Evolutionary conservation across 257 asterid species (phyloP).

Genomic region (Capsicum pubescens): DNA sequence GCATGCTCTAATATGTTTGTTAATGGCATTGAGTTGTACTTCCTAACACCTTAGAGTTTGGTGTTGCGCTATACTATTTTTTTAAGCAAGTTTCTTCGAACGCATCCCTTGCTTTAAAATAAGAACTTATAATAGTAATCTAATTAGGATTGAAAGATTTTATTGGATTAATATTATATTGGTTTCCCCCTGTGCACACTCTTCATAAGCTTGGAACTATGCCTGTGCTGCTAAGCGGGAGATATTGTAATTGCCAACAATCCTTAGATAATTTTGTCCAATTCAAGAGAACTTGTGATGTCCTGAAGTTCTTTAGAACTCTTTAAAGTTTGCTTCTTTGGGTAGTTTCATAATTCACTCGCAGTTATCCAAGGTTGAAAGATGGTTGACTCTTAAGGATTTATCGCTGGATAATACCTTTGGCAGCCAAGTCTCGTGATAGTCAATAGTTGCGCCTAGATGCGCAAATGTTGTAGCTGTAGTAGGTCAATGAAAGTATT

Average conservation of each 20-base stretch:
- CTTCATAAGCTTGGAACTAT: background rate
- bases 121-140: background rate
- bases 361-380: background rate
- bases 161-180: background rate
- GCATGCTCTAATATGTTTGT: background rate
- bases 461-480: slow-evolving; percentile 7
- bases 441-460: slow-evolving; percentile 14
- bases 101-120: background rate
- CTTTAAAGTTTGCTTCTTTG: background rate
- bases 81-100: background rate
- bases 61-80: too few relatives aligned
- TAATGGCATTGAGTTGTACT: background rate
- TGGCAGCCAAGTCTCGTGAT: slow-evolving; percentile 11
- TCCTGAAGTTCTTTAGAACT: background rate
- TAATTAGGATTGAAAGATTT: background rate
- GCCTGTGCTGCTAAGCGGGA: background rate
- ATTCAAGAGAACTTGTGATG: background rate
- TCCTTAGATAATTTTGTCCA: background rate
- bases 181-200: background rate
- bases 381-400: background rate
- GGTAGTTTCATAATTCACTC: background rate
- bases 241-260: background rate
- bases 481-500: background rate
- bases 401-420: background rate
- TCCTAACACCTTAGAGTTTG: too few relatives aligned